Conservation (phyloP, 768 basidiomycete species). For the Tubosaeta brunneosetosa region DNA sequence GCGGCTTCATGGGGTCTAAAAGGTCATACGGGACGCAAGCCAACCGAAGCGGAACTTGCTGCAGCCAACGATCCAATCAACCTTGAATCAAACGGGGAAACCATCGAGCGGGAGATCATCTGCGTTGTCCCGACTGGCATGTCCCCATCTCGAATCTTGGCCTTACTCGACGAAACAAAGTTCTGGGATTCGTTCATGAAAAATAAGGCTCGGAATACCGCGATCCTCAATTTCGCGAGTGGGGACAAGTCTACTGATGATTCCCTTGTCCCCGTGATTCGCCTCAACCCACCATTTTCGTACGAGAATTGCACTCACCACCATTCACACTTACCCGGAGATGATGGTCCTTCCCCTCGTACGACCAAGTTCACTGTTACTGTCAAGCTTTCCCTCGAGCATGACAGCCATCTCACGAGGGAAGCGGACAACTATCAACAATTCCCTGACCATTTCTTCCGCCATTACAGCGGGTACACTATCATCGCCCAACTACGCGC, state of each 20-base stretch:
- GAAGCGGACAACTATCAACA: conserved; percentile 28
- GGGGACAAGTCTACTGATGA: not conserved
- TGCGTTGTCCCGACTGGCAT: not conserved
- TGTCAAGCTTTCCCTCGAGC: conserved; percentile 41
- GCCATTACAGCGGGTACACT: conserved; percentile 25
- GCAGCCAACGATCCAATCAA: not conserved
- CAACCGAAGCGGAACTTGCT: conserved; percentile 1
- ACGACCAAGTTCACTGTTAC: conserved; percentile 39
- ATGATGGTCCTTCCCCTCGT: conserved; percentile 4
- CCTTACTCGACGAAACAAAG: not conserved
- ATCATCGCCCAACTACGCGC: conserved; percentile 27
- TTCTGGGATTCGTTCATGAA: conserved; percentile 2
- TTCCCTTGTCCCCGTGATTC: not conserved
- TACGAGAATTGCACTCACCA: conserved; percentile 12
- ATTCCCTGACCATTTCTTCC: conserved; percentile 27
- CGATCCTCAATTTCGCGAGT: not conserved
- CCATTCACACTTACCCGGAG: not conserved
- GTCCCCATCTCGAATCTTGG: not conserved
- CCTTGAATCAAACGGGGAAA: conserved; percentile 5
- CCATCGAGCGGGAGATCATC: conserved; percentile 17
- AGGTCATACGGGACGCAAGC: not conserved
- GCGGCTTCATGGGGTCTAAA: conserved; percentile 8
- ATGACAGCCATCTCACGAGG: conserved; percentile 34
- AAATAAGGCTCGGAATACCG: accelerated
- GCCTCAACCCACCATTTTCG: conserved; percentile 13